Percentiles rank a stretch among this genome's conserved stretches.
These are phyloP conservation scores for Quercus engelmannii DNA, from an alignment of 306 rosid genomes.

Conservation along the genomic window DNA sequence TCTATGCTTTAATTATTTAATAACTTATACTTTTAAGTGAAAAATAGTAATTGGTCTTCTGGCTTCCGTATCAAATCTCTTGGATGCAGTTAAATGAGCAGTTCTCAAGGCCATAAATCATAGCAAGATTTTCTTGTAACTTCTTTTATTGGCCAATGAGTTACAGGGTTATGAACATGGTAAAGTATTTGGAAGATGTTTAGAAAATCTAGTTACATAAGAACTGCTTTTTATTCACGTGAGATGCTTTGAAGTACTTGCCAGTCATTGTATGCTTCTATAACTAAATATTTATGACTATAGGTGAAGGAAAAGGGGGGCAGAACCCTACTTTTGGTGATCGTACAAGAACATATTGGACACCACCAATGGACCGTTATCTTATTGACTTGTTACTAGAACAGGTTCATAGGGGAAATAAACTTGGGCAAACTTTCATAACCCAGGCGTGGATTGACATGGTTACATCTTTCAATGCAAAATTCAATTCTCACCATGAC, in stretches of 20 bases:
- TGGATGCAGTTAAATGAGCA: neutral
- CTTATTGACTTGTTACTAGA: slow-evolving; percentile 62
- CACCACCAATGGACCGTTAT: slow-evolving; percentile 70
- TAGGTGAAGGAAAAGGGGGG: slow-evolving; percentile 46
- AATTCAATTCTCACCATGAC: slow-evolving; percentile 60
- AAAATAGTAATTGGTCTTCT: neutral
- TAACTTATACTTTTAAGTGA: neutral
- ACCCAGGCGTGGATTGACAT: slow-evolving; percentile 72
- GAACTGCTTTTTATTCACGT: neutral
- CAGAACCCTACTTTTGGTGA: slow-evolving; percentile 37
- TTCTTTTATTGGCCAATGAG: neutral
- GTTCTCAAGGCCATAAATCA: neutral
- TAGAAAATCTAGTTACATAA: neutral
- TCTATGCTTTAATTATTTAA: neutral
- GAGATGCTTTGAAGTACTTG: slow-evolving; percentile 10
- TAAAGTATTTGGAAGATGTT: neutral
- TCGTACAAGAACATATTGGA: slow-evolving; percentile 77
- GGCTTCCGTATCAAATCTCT: neutral
- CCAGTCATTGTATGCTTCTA: slow-evolving; percentile 3
- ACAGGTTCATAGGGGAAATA: slow-evolving; percentile 62
- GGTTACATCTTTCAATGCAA: slow-evolving; percentile 51
- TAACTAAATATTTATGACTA: slow-evolving; percentile 14
- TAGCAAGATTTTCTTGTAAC: neutral
- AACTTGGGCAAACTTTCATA: slow-evolving; percentile 61
- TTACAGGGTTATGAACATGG: neutral